These are phyloP conservation scores for Salix brachista DNA, from an alignment of 345 rosid species.

Conservation along the genomic window DNA sequence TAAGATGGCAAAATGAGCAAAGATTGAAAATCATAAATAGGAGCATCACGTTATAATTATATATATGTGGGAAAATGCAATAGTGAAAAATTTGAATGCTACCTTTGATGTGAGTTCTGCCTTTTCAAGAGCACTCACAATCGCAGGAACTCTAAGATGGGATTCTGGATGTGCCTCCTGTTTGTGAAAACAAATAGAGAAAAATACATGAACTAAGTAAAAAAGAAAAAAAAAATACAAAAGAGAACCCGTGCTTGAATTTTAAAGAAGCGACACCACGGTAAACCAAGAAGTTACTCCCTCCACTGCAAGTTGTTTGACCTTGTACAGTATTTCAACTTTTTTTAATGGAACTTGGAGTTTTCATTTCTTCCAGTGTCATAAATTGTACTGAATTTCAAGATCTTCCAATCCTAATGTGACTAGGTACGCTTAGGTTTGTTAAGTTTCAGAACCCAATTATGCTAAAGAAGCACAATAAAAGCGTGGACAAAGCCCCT, in stretches of 20 bases:
- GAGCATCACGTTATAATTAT: background rate
- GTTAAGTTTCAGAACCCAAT: background rate
- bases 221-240: background rate
- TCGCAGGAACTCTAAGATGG: slow-evolving; percentile 85
- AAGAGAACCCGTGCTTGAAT: background rate
- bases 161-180: slow-evolving; percentile 96
- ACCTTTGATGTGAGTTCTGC: slow-evolving; percentile 79
- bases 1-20: background rate
- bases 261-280: background rate
- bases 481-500: background rate
- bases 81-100: background rate
- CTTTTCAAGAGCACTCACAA: slow-evolving; percentile 67
- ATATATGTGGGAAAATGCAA: background rate
- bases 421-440: background rate
- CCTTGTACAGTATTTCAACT: background rate
- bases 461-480: too few species aligned
- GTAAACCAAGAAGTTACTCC: background rate
- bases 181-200: slow-evolving; percentile 2
- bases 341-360: background rate
- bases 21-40: background rate
- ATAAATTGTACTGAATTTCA: background rate
- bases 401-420: background rate
- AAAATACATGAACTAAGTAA: background rate
- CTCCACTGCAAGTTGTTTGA: background rate
- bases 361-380: background rate